These are phyloP conservation scores for Hericium erinaceus DNA, from an alignment of 768 basidiomycete species.

Conservation along the genomic window DNA sequence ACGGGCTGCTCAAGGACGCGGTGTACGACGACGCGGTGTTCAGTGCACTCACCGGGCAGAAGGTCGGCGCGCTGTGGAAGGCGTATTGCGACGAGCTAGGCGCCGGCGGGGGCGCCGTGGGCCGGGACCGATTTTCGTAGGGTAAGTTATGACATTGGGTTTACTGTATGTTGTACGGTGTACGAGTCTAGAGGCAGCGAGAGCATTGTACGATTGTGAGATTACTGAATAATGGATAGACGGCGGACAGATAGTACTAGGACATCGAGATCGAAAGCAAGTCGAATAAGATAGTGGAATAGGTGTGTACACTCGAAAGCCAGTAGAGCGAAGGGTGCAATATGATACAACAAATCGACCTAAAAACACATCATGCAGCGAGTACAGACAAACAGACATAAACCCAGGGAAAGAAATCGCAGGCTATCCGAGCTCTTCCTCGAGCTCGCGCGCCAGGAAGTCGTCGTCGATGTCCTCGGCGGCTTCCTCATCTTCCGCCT, in stretches of 20 bases:
- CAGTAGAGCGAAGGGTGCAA: neutral
- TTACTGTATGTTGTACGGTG: too few relatives aligned
- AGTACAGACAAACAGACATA: conserved; percentile 1
- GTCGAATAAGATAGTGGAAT: neutral
- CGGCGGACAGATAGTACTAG: neutral
- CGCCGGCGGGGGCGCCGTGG: neutral
- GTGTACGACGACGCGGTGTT: conserved; percentile 46
- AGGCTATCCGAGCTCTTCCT: conserved; percentile 66
- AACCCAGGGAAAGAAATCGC: neutral
- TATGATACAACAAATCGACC: neutral
- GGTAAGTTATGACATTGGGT: neutral
- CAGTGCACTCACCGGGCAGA: conserved; percentile 39
- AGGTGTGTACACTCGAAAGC: neutral
- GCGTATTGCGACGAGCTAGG: conserved; percentile 38
- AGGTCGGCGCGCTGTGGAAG: conserved; percentile 49
- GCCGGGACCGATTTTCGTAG: neutral
- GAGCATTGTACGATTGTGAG: too few relatives aligned
- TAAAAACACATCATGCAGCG: conserved; percentile 1
- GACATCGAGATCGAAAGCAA: neutral
- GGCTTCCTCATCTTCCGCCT: conserved; percentile 38
- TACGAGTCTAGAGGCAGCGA: too few relatives aligned
- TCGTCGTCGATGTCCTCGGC: conserved; percentile 61
- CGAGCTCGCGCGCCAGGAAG: conserved; percentile 72
- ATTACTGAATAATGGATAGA: neutral
- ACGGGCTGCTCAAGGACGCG: conserved; percentile 38